phyloP scores from a whole-genome alignment of 2,329 filamentous ascomycete species.

The Beauveria pseudobassiana region DNA sequence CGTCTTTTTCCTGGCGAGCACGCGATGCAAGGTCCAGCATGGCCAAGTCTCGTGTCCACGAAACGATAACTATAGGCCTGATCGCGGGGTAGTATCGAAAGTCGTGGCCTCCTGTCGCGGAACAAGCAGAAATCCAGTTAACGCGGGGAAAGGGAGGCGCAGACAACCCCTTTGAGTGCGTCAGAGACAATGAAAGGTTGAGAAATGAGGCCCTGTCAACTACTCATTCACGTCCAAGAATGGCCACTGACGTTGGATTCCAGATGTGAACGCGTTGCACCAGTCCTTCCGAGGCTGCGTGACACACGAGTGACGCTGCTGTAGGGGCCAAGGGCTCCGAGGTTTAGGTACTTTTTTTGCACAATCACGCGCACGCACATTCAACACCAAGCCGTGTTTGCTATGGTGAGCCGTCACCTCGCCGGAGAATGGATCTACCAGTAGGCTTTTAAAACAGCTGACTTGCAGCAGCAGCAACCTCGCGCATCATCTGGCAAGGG shows the following conservation, averaged over 20 bases:
- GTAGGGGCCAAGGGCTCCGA: background rate
- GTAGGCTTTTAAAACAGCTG: background rate
- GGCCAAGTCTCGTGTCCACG: background rate
- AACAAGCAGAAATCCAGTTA: background rate
- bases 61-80: background rate
- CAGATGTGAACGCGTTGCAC: background rate
- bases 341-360: background rate
- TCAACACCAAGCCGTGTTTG: background rate
- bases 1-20: background rate
- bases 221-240: background rate
- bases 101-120: background rate
- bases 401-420: background rate
- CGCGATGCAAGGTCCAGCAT: background rate
- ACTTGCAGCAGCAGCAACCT: slow-evolving; percentile 4
- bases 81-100: background rate
- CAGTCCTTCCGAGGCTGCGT: background rate
- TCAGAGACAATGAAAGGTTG: background rate
- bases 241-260: background rate
- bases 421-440: background rate
- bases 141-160: background rate
- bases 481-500: slow-evolving; percentile 2
- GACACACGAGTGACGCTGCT: slow-evolving; percentile 1
- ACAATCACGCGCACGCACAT: slow-evolving; percentile 4
- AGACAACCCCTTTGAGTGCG: background rate
- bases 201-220: background rate